Evolutionary conservation across 1,284 basidiomycete genomes (phyloP).

Genomic region (Cryptococcus depauperatus): DNA sequence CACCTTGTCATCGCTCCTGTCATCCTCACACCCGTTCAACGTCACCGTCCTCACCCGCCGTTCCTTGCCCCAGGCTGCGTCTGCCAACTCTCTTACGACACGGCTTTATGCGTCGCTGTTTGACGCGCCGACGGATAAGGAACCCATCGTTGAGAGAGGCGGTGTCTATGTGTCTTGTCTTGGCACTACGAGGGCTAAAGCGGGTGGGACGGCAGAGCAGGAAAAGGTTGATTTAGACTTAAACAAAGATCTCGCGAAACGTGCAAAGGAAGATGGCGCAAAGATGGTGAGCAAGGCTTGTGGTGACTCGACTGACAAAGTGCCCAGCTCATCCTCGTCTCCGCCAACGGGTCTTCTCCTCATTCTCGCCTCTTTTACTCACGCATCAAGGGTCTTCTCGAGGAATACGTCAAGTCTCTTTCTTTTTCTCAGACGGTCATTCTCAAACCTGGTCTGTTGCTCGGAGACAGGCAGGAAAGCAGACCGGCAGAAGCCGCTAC

Average conservation of each 20-base stretch:
- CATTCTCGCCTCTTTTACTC: constrained; percentile 27
- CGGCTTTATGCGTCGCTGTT: constrained; percentile 23
- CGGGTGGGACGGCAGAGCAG: constrained; percentile 30
- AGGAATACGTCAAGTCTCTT: constrained; percentile 33
- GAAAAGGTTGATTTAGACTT: constrained; percentile 35
- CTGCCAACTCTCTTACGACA: constrained; percentile 22
- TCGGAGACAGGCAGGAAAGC: constrained; percentile 25
- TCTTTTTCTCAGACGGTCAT: constrained; percentile 35
- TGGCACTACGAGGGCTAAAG: constrained; percentile 36
- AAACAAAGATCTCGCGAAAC: constrained; percentile 34
- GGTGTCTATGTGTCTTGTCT: constrained; percentile 34
- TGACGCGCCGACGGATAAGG: constrained; percentile 9
- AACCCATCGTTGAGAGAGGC: constrained; percentile 13
- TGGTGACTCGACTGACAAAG: background rate
- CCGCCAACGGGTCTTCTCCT: constrained; percentile 21
- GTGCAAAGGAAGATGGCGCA: constrained; percentile 36
- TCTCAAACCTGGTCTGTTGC: constrained; percentile 34
- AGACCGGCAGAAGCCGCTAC: constrained; percentile 14
- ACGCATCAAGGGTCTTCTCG: constrained; percentile 38
- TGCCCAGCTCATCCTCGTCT: constrained; percentile 38
- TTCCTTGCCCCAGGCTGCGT: constrained; percentile 9
- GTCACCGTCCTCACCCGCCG: constrained; percentile 38
- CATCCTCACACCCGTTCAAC: constrained; percentile 23
- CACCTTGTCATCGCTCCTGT: constrained; percentile 25
- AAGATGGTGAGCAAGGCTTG: constrained; percentile 27